These are phyloP conservation scores for Monoraphidium neglectum DNA, from an alignment of 139 green algal genomes.

Conservation along the genomic window DNA sequence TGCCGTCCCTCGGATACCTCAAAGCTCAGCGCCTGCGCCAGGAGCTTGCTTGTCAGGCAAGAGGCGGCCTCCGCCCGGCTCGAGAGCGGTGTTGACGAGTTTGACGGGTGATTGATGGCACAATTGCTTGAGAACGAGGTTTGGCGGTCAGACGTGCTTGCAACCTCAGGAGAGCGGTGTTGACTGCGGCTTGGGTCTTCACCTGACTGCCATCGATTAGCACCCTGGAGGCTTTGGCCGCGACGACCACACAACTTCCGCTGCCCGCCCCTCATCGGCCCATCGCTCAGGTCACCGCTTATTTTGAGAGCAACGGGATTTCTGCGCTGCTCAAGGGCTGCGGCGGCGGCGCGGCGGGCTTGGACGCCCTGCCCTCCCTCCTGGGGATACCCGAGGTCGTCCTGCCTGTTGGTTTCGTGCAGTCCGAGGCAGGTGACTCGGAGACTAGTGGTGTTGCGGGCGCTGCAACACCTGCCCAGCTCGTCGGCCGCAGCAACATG, in stretches of 20 bases:
- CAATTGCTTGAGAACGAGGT: too few relatives aligned
- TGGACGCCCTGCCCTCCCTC: slow-evolving; percentile 7
- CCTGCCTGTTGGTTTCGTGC: neutral
- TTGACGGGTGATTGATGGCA: too few relatives aligned
- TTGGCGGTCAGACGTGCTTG: too few relatives aligned
- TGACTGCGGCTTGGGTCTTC: too few relatives aligned
- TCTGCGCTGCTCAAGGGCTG: slow-evolving; percentile 9
- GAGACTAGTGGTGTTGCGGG: neutral
- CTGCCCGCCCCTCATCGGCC: too few relatives aligned
- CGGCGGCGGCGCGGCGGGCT: neutral
- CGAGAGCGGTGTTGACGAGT: too few relatives aligned
- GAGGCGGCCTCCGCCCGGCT: too few relatives aligned
- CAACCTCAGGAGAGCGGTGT: too few relatives aligned
- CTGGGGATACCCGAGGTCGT: slow-evolving; percentile 22
- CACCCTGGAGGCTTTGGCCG: too few relatives aligned
- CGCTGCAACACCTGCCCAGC: neutral
- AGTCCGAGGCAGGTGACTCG: neutral
- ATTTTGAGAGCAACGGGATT: slow-evolving; percentile 8
- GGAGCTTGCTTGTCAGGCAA: too few relatives aligned
- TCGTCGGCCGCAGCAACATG: neutral
- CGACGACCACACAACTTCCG: too few relatives aligned
- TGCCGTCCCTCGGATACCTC: slow-evolving; percentile 2
- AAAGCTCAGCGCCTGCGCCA: slow-evolving; percentile 12
- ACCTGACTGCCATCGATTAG: too few relatives aligned
- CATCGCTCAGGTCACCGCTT: neutral